phyloP scores from a whole-genome alignment of 352 stramenopile genomes.

The Globisporangium paroecandrum region DNA sequence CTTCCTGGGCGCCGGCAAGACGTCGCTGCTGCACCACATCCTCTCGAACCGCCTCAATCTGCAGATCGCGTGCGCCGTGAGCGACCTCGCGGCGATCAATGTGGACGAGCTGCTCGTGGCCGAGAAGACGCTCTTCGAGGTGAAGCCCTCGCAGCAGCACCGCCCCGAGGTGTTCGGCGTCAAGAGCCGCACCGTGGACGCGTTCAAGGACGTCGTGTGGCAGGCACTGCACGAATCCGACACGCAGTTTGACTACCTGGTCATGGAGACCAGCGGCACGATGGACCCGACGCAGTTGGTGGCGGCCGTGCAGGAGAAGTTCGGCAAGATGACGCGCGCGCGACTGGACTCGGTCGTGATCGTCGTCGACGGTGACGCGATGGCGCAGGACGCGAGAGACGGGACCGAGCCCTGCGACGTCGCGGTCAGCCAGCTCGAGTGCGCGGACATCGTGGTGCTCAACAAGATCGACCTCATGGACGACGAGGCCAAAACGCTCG shows the following conservation, averaged over 20 bases:
- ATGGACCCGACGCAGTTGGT: conserved; percentile 70
- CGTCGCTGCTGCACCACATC: conserved; percentile 61
- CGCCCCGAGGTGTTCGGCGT: conserved; percentile 31
- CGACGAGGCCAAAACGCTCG: conserved; percentile 23
- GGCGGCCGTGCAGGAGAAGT: conserved; percentile 60
- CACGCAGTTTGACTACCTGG: conserved; percentile 66
- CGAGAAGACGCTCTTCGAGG: conserved; percentile 34
- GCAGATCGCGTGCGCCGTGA: conserved; percentile 63
- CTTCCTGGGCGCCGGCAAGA: conserved; percentile 69
- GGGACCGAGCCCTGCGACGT: conserved; percentile 34
- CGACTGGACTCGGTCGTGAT: conserved; percentile 73
- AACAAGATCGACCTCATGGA: conserved; percentile 78
- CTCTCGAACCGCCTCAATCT: conserved; percentile 66
- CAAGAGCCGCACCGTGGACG: conserved; percentile 28
- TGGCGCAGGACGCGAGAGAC: conserved; percentile 39
- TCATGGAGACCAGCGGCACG: conserved; percentile 75
- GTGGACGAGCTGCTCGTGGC: conserved; percentile 64
- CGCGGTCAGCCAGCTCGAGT: conserved; percentile 55
- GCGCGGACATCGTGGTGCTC: conserved; percentile 75
- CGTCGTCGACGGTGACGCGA: conserved; percentile 70
- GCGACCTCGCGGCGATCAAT: conserved; percentile 66
- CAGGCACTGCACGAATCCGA: conserved; percentile 42
- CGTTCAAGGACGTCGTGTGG: conserved; percentile 79
- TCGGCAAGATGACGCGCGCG: conserved; percentile 77
- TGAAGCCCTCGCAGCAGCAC: conserved; percentile 26